Conservation (phyloP, 2,329 filamentous ascomycete genomes). For the Verticillium longisporum region DNA sequence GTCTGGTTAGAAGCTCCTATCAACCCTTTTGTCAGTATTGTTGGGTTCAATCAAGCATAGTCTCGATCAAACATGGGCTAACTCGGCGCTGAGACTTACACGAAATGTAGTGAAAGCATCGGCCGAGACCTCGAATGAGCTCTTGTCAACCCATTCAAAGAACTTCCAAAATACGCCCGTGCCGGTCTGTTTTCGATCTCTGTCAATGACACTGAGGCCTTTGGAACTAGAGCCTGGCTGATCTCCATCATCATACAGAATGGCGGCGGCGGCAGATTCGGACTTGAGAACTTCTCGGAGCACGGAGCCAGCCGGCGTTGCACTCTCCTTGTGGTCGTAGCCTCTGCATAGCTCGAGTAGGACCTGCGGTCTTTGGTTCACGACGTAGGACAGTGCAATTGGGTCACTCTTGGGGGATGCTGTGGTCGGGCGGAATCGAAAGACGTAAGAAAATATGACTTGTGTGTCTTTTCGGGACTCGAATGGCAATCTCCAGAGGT, state of each 20-base stretch:
- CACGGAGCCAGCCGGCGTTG: constrained; percentile 84
- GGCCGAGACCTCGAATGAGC: constrained; percentile 91
- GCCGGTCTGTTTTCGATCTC: constrained; percentile 67
- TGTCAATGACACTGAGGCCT: constrained; percentile 70
- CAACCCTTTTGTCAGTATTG: background rate
- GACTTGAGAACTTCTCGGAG: constrained; percentile 83
- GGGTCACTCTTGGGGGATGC: constrained; percentile 66
- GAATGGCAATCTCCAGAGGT: constrained; percentile 82
- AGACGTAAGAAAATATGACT: constrained; percentile 90
- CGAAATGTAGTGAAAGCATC: constrained; percentile 97
- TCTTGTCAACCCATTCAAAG: constrained; percentile 95
- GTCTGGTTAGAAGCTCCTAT: constrained; percentile 86
- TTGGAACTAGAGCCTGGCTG: constrained; percentile 65
- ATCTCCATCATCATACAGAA: constrained; percentile 84
- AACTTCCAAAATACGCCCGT: constrained; percentile 93
- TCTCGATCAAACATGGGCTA: background rate
- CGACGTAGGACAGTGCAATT: constrained; percentile 80
- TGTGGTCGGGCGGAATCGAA: constrained; percentile 74
- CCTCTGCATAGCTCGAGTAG: constrained; percentile 83
- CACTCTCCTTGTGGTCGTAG: constrained; percentile 85
- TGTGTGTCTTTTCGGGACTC: constrained; percentile 95
- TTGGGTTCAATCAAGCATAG: too few relatives aligned
- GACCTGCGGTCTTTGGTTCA: constrained; percentile 79
- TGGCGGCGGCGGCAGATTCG: constrained; percentile 82
- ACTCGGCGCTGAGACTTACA: constrained; percentile 43